phyloP scores from a whole-genome alignment of 2,329 filamentous ascomycete species.

The Cadophora luteo-olivacea region DNA sequence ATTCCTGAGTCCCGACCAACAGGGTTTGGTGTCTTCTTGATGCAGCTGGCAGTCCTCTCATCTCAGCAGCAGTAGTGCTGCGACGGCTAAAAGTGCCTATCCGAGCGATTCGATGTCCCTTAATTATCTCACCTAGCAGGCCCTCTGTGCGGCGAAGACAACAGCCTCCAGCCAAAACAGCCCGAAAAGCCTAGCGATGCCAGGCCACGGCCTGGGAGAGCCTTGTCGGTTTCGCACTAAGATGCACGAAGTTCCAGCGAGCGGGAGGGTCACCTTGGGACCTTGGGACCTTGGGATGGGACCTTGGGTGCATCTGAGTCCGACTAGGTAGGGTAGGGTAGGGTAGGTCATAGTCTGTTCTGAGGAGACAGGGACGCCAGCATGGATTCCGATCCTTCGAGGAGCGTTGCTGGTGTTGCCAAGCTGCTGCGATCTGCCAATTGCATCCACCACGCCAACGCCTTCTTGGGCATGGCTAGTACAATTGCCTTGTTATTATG shows the following conservation, averaged over 20 bases:
- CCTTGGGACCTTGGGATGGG: constrained; percentile 5
- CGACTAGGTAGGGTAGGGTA: not conserved
- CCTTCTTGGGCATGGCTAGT: constrained; percentile 26
- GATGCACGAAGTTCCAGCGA: constrained; percentile 22
- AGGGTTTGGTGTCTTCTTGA: not conserved
- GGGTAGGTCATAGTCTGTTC: not conserved
- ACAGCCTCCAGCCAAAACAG: not conserved
- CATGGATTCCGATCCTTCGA: constrained; percentile 18
- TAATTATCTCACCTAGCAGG: constrained; percentile 13
- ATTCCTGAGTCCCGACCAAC: not conserved
- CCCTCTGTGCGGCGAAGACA: constrained; percentile 13
- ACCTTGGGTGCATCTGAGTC: constrained; percentile 14
- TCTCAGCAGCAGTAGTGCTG: constrained; percentile 11
- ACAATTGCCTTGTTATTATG: constrained; percentile 40
- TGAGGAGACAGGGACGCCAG: not conserved
- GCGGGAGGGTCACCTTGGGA: constrained; percentile 24
- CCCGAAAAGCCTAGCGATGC: constrained; percentile 8
- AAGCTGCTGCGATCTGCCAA: constrained; percentile 28
- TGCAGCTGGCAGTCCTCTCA: constrained; percentile 13
- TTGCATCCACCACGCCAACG: constrained; percentile 21
- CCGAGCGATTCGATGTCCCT: constrained; percentile 6
- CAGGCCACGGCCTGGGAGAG: constrained; percentile 22
- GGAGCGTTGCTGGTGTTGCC: constrained; percentile 13
- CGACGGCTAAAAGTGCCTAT: constrained; percentile 15
- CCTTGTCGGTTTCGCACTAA: constrained; percentile 27